phyloP scores from a whole-genome alignment of 768 basidiomycete genomes.

The Podaxis sp. region DNA sequence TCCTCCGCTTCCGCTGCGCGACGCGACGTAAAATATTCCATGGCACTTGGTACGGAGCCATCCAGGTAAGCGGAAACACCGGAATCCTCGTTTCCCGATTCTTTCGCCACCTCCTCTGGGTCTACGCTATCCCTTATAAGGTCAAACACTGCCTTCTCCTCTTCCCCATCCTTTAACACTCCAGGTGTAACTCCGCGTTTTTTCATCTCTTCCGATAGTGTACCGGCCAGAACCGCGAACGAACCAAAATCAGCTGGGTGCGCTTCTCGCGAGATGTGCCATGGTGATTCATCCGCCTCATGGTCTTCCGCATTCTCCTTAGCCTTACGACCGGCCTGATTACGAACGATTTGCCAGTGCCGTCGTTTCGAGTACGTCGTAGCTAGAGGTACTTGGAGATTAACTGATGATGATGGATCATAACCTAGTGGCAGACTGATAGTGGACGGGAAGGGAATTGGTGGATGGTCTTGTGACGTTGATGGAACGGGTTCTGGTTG shows the following conservation, averaged over 20 bases:
- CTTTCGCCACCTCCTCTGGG: conserved; percentile 20
- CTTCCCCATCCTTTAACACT: conserved; percentile 22
- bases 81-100: conserved; percentile 13
- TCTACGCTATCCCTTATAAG: conserved; percentile 35
- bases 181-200: conserved; percentile 21
- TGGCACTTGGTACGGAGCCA: conserved; percentile 16
- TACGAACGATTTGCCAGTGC: conserved; percentile 62
- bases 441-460: conserved; percentile 20
- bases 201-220: conserved; percentile 40
- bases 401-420: conserved; percentile 17
- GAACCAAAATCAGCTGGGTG: conserved; percentile 59
- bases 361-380: conserved; percentile 32
- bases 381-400: conserved; percentile 9
- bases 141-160: conserved; percentile 28
- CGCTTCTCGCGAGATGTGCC: conserved; percentile 49
- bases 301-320: conserved; percentile 52
- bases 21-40: conserved; percentile 45
- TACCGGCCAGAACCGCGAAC: conserved; percentile 48
- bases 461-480: conserved; percentile 18
- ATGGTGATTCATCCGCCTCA: conserved; percentile 32
- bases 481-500: conserved; percentile 22
- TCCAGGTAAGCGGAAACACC: conserved; percentile 12
- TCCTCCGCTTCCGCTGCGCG: conserved; percentile 54
- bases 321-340: conserved; percentile 40
- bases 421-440: conserved; percentile 23